Evolutionary conservation across 306 rosid genomes (phyloP).

Genomic region (Sicyos baderoa): DNA sequence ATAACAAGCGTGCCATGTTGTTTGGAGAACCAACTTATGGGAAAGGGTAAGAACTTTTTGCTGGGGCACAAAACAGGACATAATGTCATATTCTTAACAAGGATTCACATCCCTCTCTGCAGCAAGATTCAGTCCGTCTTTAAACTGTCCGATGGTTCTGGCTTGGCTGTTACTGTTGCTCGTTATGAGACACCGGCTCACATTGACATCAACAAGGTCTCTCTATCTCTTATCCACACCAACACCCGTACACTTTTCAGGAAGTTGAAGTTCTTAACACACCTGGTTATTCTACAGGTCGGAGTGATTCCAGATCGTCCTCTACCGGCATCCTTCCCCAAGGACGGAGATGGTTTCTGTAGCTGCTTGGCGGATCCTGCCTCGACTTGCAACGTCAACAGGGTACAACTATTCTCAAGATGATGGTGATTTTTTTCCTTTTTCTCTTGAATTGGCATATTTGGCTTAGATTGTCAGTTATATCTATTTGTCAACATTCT

Average conservation of each 20-base stretch:
- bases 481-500: conserved; percentile 5
- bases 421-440: conserved; percentile 19
- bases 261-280: neutral
- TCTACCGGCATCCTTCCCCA: conserved; percentile 69
- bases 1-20: conserved; percentile 77
- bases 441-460: neutral
- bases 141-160: conserved; percentile 89
- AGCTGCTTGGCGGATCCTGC: conserved; percentile 79
- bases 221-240: conserved; percentile 15
- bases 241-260: neutral
- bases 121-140: conserved; percentile 96
- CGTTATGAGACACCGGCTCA: conserved; percentile 93
- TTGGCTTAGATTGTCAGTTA: neutral
- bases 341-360: conserved; percentile 75
- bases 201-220: conserved; percentile 80
- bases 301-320: conserved; percentile 95
- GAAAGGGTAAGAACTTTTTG: conserved; percentile 59
- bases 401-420: conserved; percentile 32
- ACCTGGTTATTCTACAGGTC: conserved; percentile 33
- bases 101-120: conserved; percentile 26
- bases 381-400: conserved; percentile 64
- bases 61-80: conserved; percentile 14
- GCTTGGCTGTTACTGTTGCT: conserved; percentile 88
- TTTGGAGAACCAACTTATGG: conserved; percentile 96
- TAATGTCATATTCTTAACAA: conserved; percentile 21